A percentile compares a stretch with the other conserved stretches of the same genome.
These are phyloP conservation scores for Beauveria sp. DNA, from an alignment of 2,329 filamentous ascomycete species.

Conservation along the genomic window DNA sequence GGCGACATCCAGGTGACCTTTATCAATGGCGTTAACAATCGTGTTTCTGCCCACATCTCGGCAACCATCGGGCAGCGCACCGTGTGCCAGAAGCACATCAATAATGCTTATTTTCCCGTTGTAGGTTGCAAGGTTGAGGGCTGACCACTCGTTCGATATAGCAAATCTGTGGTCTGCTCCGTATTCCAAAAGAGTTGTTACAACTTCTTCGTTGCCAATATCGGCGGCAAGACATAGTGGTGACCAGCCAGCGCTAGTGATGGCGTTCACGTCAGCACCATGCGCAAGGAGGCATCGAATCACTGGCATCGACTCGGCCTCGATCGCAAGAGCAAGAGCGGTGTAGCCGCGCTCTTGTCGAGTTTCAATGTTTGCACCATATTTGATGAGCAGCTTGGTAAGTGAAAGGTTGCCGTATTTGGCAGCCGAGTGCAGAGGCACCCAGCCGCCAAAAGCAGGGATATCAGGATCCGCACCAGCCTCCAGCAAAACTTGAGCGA, in stretches of 20 bases:
- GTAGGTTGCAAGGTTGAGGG: constrained; percentile 22
- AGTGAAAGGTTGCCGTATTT: constrained; percentile 10
- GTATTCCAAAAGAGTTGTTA: constrained; percentile 11
- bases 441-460: constrained; percentile 10
- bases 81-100: not conserved
- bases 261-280: constrained; percentile 22
- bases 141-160: constrained; percentile 14
- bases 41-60: not conserved
- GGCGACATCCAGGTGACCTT: constrained; percentile 10
- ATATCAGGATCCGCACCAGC: constrained; percentile 12
- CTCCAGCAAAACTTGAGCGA: constrained; percentile 10
- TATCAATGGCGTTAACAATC: constrained; percentile 13
- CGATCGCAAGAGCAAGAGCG: constrained; percentile 10
- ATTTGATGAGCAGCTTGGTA: constrained; percentile 6
- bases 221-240: constrained; percentile 23
- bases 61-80: constrained; percentile 1
- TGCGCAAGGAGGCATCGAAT: constrained; percentile 10
- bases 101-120: constrained; percentile 8
- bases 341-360: constrained; percentile 13
- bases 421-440: constrained; percentile 14
- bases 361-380: constrained; percentile 3
- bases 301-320: not conserved
- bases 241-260: constrained; percentile 15
- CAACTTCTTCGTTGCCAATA: constrained; percentile 8
- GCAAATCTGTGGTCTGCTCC: constrained; percentile 23